A percentile compares a stretch with the other conserved stretches of the same genome.
phyloP scores from a whole-genome alignment of 2,329 filamentous ascomycete species.

The Colletotrichum tabaci region DNA sequence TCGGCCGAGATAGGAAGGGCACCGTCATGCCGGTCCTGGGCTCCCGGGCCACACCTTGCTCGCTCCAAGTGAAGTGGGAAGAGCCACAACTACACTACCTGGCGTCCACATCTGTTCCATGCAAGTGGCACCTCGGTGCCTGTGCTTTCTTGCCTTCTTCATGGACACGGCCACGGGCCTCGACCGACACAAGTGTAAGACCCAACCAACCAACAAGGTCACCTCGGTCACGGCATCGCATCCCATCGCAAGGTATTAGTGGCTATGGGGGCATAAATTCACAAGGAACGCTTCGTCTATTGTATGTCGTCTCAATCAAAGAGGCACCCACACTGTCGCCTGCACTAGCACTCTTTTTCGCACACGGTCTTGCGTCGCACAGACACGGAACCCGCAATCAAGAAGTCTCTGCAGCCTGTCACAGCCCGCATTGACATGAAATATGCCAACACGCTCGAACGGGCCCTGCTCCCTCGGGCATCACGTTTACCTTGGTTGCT shows the following conservation, averaged over 20 bases:
- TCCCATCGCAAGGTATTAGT: neutral
- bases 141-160: slow-evolving; percentile 20
- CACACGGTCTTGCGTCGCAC: neutral
- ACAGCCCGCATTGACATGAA: neutral
- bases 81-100: slow-evolving; percentile 3
- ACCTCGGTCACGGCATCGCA: slow-evolving; percentile 6
- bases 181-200: slow-evolving; percentile 13
- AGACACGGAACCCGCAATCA: neutral
- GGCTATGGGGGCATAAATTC: neutral
- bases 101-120: slow-evolving; percentile 19
- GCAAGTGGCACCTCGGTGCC: slow-evolving; percentile 26
- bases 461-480: neutral
- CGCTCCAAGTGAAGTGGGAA: neutral
- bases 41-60: neutral
- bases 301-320: slow-evolving; percentile 3
- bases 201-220: neutral
- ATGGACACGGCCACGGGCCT: slow-evolving; percentile 2
- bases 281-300: slow-evolving; percentile 4
- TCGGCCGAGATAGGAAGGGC: slow-evolving; percentile 7
- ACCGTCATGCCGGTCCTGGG: neutral
- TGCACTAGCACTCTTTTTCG: neutral
- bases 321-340: neutral
- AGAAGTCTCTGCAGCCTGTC: neutral
- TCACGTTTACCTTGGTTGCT: neutral
- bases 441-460: neutral